Percentiles rank a stretch among this genome's conserved stretches.
phyloP scores from a whole-genome alignment of 2,329 filamentous ascomycete species.

The Cladosporium sp. region DNA sequence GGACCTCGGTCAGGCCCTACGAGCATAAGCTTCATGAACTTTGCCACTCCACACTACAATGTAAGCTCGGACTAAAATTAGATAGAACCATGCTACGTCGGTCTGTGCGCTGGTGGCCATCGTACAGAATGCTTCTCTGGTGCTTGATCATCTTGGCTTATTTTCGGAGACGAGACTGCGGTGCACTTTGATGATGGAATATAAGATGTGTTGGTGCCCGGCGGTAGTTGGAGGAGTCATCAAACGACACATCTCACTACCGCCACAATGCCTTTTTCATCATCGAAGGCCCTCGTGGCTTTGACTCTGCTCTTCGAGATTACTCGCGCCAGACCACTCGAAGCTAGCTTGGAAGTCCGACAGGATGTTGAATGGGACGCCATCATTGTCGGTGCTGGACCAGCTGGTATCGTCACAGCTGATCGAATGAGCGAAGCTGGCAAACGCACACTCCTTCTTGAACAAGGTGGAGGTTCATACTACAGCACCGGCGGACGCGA shows the following conservation, averaged over 20 bases:
- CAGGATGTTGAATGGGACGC: constrained; percentile 20
- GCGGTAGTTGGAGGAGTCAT: not conserved
- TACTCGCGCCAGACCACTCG: not conserved
- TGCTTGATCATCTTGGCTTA: not conserved
- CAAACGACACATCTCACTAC: not conserved
- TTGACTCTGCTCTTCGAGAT: not conserved
- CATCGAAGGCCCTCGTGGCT: not conserved
- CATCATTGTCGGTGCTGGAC: constrained; percentile 49
- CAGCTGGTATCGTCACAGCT: constrained; percentile 51
- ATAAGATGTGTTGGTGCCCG: not conserved
- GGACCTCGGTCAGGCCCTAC: no score
- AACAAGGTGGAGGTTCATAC: constrained; percentile 46
- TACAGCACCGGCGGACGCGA: constrained; percentile 36
- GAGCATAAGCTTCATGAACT: not conserved
- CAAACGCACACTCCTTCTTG: constrained; percentile 50
- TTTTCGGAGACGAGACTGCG: not conserved
- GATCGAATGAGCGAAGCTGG: constrained; percentile 50
- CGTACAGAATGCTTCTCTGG: not conserved
- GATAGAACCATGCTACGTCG: constrained; percentile 4
- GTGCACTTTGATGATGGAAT: not conserved
- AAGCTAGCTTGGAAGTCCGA: constrained; percentile 5
- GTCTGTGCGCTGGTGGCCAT: not conserved
- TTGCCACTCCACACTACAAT: not conserved
- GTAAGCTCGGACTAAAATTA: not conserved
- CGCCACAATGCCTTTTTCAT: constrained; percentile 6